Evolutionary conservation across 176 grass and related monocot species (phyloP), one percentile per base, ranked within the genome.

Genomic region (Saccharum officinarum): DNA sequence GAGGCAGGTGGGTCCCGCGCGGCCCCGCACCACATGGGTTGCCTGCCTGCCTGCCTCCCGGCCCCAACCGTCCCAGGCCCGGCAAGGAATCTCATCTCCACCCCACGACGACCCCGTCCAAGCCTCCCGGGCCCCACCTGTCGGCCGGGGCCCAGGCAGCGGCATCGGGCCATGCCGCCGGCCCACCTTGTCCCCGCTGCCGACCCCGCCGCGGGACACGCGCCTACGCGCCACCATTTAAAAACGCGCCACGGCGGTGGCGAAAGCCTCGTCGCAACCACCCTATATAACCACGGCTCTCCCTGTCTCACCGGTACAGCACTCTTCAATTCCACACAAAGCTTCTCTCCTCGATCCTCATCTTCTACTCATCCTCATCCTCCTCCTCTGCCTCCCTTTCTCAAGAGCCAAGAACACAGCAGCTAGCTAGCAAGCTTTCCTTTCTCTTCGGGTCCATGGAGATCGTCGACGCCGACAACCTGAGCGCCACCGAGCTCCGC

Each of bases 401-500:
- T 63, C 18, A 18, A 46, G 16, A 23, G 10, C 12, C 71, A 23
- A 25, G 45, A 38, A 25, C 28, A 18, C 37, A 14, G 26, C 49
- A 52, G 28, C 60, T 8, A 20, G 10, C 26, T 0, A 62, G 3
- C 25, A 62, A 16, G 40, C 42, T 74, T 20, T 72, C 7, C 12
- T 49, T 22, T 14, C 3, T 12, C 13, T 15, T 64, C n/a, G 0
- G 22, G 23, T 60, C 66, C 26, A 78, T 84, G 81, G 89, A 89
- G 71, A 47, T 71, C 18, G 85, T 71, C 25, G 88, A 92, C 63
- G 83, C 84, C 41, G 86, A 94, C 6, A 94, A 66, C 94, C 82
- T 91, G 75, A 89, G 85, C 42, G 92, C 87, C 5, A 97, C 95
- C 30, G 95, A 97, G 88, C 92, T 97, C 50, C 91, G 92, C 78